Evolutionary conservation across 2,329 filamentous ascomycete species (phyloP), one percentile per base, ranked within the genome.

Genomic region (Sporothrix brasiliensis): DNA sequence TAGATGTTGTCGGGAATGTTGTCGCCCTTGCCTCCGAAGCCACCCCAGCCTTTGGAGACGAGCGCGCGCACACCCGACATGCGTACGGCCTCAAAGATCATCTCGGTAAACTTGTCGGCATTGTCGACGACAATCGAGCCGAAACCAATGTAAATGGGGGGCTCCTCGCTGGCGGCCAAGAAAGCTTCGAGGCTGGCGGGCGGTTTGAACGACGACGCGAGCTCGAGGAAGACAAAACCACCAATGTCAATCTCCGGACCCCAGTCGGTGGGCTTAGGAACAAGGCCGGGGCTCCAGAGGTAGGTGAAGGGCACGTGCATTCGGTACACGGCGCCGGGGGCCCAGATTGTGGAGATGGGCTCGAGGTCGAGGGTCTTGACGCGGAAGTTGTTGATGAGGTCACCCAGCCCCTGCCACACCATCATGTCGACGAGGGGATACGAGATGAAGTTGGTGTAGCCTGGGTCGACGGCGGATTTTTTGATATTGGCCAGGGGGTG

Each of bases 371-470:
- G 81, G 0, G 88, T 92, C 69, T 89, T 87, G 5, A 88, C 83
- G 61, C 92, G 85, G 74, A 94, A 93, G 39, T 87, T 83, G 76
- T 94, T 94, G 73, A 94, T 86, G 39, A 94, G 80, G 77, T 94
- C 92, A 2, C 92, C 92, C 0, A 94, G 83, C 0, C 93, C 94
- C 79, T 97, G 93, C 93, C 93, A 97, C 1, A 93, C 91, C 86
- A 94, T 92, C 87, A 92, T 90, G 77, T 94, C 92, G 1, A 94
- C 91, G 49, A 94, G 80, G 0, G 91, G 89, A 76, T 94, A 95
- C 1, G 88, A 91, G 77, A 94, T 92, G 76, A 92, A 93, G 78
- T 94, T 95, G 14, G 89, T 88, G 76, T 92, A 92, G 24, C 87
- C 88, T 1, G 86, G 83, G 75, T 93, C 90, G 10, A 92, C 86